Evolutionary conservation across 2,329 filamentous ascomycete species (phyloP).

Genomic region (Penicillium sp.): DNA sequence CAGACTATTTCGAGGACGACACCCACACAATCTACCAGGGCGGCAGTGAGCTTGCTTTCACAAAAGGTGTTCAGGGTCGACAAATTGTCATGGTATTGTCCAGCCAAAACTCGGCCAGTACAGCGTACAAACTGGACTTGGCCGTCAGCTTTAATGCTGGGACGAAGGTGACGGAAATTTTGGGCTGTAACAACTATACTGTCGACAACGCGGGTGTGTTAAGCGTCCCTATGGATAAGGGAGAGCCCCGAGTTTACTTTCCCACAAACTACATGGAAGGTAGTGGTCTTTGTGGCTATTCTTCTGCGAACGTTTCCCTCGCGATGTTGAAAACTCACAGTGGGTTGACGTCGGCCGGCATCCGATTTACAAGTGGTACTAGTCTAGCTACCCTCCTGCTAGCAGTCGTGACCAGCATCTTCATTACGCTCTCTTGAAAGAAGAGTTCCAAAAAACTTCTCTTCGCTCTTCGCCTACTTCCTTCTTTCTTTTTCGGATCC

Average conservation of each 20-base stretch:
- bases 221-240: slow-evolving; percentile 29
- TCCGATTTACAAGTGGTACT: neutral
- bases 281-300: slow-evolving; percentile 32
- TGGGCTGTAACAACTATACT: slow-evolving; percentile 29
- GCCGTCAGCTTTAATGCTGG: slow-evolving; percentile 26
- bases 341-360: neutral
- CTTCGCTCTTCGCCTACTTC: too few species aligned
- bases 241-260: slow-evolving; percentile 33
- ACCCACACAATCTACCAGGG: slow-evolving; percentile 15
- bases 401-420: neutral
- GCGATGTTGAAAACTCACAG: slow-evolving; percentile 1
- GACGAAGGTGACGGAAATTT: slow-evolving; percentile 26
- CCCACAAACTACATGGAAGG: slow-evolving; percentile 28
- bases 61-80: slow-evolving; percentile 44
- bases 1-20: slow-evolving; percentile 39
- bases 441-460: neutral
- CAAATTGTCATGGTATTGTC: slow-evolving; percentile 47
- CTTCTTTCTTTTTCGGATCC: neutral
- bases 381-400: neutral
- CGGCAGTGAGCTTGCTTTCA: slow-evolving; percentile 43
- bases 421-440: neutral
- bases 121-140: slow-evolving; percentile 32
- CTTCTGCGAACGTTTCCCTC: slow-evolving; percentile 8
- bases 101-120: slow-evolving; percentile 38
- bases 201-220: slow-evolving; percentile 26